phyloP scores from a whole-genome alignment of 1,139 yeast species.

The Hemisphaericaspora subhashii region DNA sequence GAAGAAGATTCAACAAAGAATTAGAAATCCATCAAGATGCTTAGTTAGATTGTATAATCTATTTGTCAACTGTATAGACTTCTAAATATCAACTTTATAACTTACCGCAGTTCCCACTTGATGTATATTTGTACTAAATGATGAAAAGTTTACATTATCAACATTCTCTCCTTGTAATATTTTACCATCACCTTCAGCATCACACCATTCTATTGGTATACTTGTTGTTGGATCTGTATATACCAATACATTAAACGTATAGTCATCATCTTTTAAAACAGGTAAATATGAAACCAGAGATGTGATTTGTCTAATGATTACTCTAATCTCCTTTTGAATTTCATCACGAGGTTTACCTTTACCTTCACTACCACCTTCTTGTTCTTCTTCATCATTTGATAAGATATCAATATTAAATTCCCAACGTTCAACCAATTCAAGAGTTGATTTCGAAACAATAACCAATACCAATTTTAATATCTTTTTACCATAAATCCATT shows the following conservation, averaged over 20 bases:
- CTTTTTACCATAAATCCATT: slow-evolving; percentile 76
- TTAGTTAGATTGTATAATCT: slow-evolving; percentile 1
- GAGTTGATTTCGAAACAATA: slow-evolving; percentile 64
- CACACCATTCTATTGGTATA: slow-evolving; percentile 86
- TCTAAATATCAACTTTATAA: slow-evolving; percentile 42
- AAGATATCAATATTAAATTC: slow-evolving; percentile 65
- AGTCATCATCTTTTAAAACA: slow-evolving; percentile 59
- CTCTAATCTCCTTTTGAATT: slow-evolving; percentile 75
- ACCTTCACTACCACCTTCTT: no score
- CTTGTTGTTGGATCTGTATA: slow-evolving; percentile 66
- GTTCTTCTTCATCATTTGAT: slow-evolving; percentile 10
- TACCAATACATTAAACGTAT: slow-evolving; percentile 85
- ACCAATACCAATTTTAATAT: slow-evolving; percentile 71
- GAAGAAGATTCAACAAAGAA: slow-evolving; percentile 41
- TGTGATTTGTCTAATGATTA: slow-evolving; percentile 84
- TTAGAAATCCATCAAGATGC: slow-evolving; percentile 11
- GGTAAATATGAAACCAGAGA: slow-evolving; percentile 88
- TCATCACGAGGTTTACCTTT: slow-evolving; percentile 44
- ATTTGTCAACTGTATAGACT: slow-evolving; percentile 1
- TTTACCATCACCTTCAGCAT: slow-evolving; percentile 59
- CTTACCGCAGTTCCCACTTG: slow-evolving; percentile 77
- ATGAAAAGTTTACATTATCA: slow-evolving; percentile 68
- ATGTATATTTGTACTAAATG: slow-evolving; percentile 70
- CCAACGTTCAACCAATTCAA: slow-evolving; percentile 82
- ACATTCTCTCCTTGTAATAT: slow-evolving; percentile 54